Evolutionary conservation across 2,329 filamentous ascomycete species (phyloP).

Genomic region (Penicillium sp.): DNA sequence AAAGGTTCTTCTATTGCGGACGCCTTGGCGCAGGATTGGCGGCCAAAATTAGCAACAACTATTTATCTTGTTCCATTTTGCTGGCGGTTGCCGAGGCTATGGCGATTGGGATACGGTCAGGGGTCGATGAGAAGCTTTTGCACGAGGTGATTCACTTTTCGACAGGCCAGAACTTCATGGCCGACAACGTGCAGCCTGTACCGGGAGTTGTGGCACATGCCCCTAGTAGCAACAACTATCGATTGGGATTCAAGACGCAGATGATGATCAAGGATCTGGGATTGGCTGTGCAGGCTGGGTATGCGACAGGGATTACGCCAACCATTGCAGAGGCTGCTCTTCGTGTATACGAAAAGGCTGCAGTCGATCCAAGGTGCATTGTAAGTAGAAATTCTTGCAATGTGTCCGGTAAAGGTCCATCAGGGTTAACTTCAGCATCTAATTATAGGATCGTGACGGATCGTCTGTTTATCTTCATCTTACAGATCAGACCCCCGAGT

Average conservation of each 20-base stretch:
- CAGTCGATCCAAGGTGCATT: not conserved
- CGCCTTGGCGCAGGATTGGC: not conserved
- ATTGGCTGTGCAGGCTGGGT: not conserved
- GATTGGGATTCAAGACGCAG: not conserved
- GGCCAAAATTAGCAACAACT: not conserved
- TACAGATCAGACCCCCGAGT: no score
- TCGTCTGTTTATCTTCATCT: not conserved
- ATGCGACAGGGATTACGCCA: not conserved
- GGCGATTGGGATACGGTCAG: not conserved
- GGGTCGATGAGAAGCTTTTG: not conserved
- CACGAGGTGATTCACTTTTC: not conserved
- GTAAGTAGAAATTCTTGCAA: no score
- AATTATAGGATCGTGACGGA: not conserved
- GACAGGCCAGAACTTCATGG: not conserved
- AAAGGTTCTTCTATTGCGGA: not conserved
- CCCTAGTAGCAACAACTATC: not conserved
- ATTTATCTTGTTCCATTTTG: not conserved
- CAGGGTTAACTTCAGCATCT: no score
- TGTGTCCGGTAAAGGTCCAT: no score
- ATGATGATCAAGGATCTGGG: not conserved
- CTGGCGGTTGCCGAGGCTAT: not conserved
- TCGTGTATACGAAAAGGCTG: not conserved
- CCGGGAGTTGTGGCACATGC: not conserved
- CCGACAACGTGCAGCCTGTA: not conserved
- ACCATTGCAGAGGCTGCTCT: not conserved